Percentiles rank a stretch among this genome's conserved stretches.
These are phyloP conservation scores for Xanthoceras sorbifolium DNA, from an alignment of 345 rosid genomes.

Conservation along the genomic window DNA sequence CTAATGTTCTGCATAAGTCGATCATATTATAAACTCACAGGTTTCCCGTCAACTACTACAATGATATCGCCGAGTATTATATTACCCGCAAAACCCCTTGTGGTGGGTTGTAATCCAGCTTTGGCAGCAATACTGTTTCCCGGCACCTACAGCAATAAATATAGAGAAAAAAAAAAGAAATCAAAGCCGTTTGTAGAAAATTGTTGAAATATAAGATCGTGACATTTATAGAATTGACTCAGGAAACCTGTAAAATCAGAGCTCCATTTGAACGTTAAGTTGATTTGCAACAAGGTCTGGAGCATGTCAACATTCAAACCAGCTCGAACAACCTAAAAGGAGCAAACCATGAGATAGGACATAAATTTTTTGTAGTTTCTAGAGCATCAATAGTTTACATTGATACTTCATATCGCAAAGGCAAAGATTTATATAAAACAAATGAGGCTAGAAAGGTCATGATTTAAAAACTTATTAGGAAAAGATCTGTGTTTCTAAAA, in stretches of 20 bases:
- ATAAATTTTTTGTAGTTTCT: background rate
- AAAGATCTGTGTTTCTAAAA: too few relatives aligned
- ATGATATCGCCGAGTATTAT: slow-evolving; percentile 87
- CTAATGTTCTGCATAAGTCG: background rate
- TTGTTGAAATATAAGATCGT: background rate
- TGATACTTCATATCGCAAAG: background rate
- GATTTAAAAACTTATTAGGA: background rate
- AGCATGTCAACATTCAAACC: slow-evolving; percentile 81
- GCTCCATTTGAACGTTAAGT: slow-evolving; percentile 89
- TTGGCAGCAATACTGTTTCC: slow-evolving; percentile 69
- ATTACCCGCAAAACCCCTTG: slow-evolving; percentile 88
- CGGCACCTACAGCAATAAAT: slow-evolving; percentile 55
- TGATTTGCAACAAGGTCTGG: slow-evolving; percentile 86
- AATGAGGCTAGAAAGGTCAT: background rate
- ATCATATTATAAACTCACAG: slow-evolving; percentile 40
- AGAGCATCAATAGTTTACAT: background rate
- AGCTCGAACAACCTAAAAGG: slow-evolving; percentile 73
- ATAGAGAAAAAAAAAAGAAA: too few relatives aligned
- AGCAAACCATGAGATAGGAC: slow-evolving; percentile 12
- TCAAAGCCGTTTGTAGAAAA: background rate
- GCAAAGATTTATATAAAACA: background rate
- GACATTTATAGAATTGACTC: background rate
- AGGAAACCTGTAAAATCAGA: slow-evolving; percentile 73
- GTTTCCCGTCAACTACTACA: slow-evolving; percentile 64
- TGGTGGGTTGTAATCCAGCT: slow-evolving; percentile 73